Evolutionary conservation across 768 basidiomycete genomes (phyloP).

Genomic region (Lactarius vividus): DNA sequence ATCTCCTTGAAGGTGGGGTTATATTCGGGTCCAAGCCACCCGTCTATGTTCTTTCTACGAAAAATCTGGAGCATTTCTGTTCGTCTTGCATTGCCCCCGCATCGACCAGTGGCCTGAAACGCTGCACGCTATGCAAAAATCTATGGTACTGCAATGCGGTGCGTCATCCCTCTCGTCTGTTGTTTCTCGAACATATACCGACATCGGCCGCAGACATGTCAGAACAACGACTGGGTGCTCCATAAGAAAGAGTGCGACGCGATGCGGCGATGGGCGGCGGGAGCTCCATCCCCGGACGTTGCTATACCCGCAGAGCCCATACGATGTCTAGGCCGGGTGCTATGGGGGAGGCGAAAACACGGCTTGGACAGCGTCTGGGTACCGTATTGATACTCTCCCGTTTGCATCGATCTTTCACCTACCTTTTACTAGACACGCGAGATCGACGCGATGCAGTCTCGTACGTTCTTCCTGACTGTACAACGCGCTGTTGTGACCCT

Average conservation of each 20-base stretch:
- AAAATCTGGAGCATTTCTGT: conserved; percentile 60
- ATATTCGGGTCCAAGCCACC: conserved; percentile 60
- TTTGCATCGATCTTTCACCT: not conserved
- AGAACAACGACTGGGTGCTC: conserved; percentile 65
- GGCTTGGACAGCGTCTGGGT: conserved; percentile 60
- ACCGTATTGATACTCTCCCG: conserved; percentile 28
- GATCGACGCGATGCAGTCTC: conserved; percentile 70
- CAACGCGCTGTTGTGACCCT: not conserved
- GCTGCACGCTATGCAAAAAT: conserved; percentile 71
- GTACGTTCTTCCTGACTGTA: conserved; percentile 43
- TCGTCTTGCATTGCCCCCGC: conserved; percentile 58
- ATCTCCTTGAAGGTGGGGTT: conserved; percentile 47
- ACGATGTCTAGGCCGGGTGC: conserved; percentile 70
- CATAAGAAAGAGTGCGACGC: conserved; percentile 82
- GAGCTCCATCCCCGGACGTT: conserved; percentile 46
- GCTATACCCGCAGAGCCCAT: conserved; percentile 73
- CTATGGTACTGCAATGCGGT: conserved; percentile 78
- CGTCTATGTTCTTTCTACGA: conserved; percentile 61
- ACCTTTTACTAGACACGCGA: conserved; percentile 49
- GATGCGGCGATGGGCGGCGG: conserved; percentile 53
- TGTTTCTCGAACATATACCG: conserved; percentile 6
- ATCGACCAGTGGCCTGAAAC: conserved; percentile 44
- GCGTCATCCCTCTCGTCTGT: conserved; percentile 30
- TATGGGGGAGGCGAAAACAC: conserved; percentile 61
- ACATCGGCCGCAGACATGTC: conserved; percentile 51